Percentiles rank a stretch among this genome's conserved stretches.
phyloP scores from a whole-genome alignment of 2,329 filamentous ascomycete species.

The Colletotrichum lupini region DNA sequence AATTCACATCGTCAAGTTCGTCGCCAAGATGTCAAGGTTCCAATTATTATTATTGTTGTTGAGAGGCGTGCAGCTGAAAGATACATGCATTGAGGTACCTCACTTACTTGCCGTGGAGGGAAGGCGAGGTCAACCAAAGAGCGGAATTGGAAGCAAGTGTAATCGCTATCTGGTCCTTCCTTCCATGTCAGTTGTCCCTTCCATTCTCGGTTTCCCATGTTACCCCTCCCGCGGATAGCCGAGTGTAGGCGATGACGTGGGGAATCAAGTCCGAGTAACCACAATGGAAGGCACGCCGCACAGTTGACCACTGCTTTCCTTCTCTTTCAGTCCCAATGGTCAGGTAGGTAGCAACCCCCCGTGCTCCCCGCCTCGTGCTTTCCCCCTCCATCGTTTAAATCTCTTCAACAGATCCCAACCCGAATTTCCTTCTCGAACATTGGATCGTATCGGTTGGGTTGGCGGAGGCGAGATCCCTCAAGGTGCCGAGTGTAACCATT shows the following conservation, averaged over 20 bases:
- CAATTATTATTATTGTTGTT: background rate
- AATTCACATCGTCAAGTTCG: background rate
- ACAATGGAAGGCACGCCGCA: background rate
- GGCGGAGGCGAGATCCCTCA: background rate
- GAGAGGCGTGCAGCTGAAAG: background rate
- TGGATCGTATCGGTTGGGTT: background rate
- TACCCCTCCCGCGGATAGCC: slow-evolving; percentile 30
- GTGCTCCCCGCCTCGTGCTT: background rate
- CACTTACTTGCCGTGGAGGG: no score
- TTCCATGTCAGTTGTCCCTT: background rate
- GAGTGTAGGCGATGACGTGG: slow-evolving; percentile 33
- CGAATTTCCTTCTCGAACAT: slow-evolving; percentile 17
- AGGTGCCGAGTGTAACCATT: slow-evolving; percentile 34
- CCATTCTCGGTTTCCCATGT: background rate
- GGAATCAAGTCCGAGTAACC: background rate
- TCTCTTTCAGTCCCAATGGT: background rate
- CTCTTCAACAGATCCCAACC: background rate
- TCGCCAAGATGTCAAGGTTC: background rate
- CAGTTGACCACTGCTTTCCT: no score
- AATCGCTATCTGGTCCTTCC: slow-evolving; percentile 26
- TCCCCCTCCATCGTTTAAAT: background rate
- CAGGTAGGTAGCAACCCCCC: background rate
- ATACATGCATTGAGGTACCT: no score
- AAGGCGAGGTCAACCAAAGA: background rate
- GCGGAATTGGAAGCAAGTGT: slow-evolving; percentile 23